phyloP scores from a whole-genome alignment of 2,329 filamentous ascomycete genomes.

The Myriosclerotinia duriaeana region DNA sequence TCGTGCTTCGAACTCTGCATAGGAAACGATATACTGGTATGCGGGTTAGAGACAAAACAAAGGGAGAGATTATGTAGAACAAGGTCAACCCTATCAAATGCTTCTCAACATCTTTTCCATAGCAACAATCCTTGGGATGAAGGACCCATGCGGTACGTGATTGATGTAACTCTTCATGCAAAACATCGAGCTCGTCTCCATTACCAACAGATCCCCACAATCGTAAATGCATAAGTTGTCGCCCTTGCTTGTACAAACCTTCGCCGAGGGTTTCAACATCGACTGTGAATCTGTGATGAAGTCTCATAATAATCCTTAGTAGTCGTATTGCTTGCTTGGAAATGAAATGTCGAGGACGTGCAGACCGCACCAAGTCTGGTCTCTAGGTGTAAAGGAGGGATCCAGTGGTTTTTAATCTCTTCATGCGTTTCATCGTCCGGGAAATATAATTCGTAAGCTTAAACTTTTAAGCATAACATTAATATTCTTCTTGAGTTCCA shows the following conservation, averaged over 20 bases:
- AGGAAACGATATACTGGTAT: not conserved
- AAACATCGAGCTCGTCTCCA: not conserved
- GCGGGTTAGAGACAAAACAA: not conserved
- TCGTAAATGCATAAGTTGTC: conserved; percentile 1
- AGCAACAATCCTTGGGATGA: not conserved
- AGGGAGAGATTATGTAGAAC: not conserved
- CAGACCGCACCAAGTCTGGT: not conserved
- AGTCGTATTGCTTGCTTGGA: not conserved
- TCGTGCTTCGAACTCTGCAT: not conserved
- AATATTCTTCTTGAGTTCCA: not conserved
- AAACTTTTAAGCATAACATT: not conserved
- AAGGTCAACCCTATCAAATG: not conserved
- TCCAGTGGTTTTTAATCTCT: conserved; percentile 2
- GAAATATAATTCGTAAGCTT: conserved; percentile 10
- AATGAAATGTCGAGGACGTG: conserved; percentile 17
- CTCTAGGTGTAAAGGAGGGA: not conserved
- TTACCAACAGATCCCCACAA: not conserved
- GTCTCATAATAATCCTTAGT: conserved; percentile 17
- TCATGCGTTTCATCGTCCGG: conserved; percentile 16
- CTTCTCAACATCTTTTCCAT: not conserved
- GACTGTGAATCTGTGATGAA: not conserved
- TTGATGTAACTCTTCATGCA: not conserved
- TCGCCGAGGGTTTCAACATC: not conserved
- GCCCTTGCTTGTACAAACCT: conserved; percentile 8
- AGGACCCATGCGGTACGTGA: not conserved